These are phyloP conservation scores for Phallus indusiatus DNA, from an alignment of 768 basidiomycete genomes.

Conservation along the genomic window DNA sequence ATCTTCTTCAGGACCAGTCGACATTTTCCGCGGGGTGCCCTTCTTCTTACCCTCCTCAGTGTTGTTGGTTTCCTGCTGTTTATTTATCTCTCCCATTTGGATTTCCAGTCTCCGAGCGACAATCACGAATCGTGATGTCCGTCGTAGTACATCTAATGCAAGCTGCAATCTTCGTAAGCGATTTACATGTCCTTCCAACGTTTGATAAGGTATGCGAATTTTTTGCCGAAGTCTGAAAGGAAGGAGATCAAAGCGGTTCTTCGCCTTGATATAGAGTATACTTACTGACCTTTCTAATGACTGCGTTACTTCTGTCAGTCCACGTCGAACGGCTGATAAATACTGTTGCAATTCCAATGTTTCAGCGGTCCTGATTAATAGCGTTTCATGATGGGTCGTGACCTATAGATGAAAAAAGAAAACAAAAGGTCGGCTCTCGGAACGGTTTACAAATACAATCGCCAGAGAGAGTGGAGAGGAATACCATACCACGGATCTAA, in stretches of 20 bases:
- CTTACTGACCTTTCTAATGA: slow-evolving; percentile 66
- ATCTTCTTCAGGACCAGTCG: slow-evolving; percentile 13
- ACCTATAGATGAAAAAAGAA: slow-evolving; percentile 43
- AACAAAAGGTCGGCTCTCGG: neutral
- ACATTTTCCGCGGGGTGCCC: slow-evolving; percentile 10
- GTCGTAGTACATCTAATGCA: slow-evolving; percentile 74
- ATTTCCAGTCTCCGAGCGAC: slow-evolving; percentile 72
- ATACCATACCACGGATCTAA: slow-evolving; percentile 67
- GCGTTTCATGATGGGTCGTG: slow-evolving; percentile 69
- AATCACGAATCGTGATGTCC: slow-evolving; percentile 76
- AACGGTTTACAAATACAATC: neutral
- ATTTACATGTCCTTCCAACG: slow-evolving; percentile 58
- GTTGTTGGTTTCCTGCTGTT: slow-evolving; percentile 12
- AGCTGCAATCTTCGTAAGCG: slow-evolving; percentile 73
- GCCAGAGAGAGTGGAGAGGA: neutral
- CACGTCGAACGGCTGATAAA: slow-evolving; percentile 53
- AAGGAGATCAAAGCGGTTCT: slow-evolving; percentile 12
- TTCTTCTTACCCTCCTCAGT: slow-evolving; percentile 18
- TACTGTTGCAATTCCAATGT: slow-evolving; percentile 64
- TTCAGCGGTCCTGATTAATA: slow-evolving; percentile 74
- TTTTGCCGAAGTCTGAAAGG: slow-evolving; percentile 64
- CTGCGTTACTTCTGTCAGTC: slow-evolving; percentile 62
- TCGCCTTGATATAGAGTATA: slow-evolving; percentile 12
- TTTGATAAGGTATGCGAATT: slow-evolving; percentile 75
- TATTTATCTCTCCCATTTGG: slow-evolving; percentile 71